Evolutionary conservation across 768 basidiomycete genomes (phyloP).

Genomic region (Tulasnella sp.): DNA sequence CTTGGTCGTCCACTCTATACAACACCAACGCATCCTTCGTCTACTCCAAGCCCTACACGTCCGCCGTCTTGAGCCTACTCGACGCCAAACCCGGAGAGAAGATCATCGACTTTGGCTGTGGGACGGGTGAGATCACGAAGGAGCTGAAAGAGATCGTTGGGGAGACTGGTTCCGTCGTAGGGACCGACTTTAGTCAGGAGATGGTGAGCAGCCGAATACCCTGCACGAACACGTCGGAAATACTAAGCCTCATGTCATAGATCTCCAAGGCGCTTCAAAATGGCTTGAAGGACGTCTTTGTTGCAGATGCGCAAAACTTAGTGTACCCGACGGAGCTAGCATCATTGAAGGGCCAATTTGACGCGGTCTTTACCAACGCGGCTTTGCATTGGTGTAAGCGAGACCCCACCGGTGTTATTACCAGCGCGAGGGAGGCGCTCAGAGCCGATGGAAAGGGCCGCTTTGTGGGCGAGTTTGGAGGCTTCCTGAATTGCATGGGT

Average conservation of each 20-base stretch:
- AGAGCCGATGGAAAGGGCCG: constrained; percentile 50
- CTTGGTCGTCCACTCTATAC: constrained; percentile 5
- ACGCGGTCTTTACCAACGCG: constrained; percentile 74
- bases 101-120: constrained; percentile 72
- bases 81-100: constrained; percentile 54
- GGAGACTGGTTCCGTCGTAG: constrained; percentile 46
- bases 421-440: constrained; percentile 47
- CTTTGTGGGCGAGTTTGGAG: constrained; percentile 69
- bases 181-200: constrained; percentile 56
- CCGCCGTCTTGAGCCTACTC: constrained; percentile 49
- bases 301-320: constrained; percentile 35
- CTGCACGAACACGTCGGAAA: neutral
- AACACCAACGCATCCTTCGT: constrained; percentile 46
- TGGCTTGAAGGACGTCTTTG: constrained; percentile 38
- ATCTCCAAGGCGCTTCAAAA: constrained; percentile 41
- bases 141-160: constrained; percentile 45
- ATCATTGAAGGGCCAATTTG: constrained; percentile 22
- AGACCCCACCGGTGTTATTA: constrained; percentile 54
- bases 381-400: constrained; percentile 78
- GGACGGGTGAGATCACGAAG: constrained; percentile 66
- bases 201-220: constrained; percentile 44
- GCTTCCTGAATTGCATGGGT: constrained; percentile 64
- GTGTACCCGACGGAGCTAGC: constrained; percentile 11
- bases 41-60: constrained; percentile 39
- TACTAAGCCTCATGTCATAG: constrained; percentile 28